Percentiles rank a stretch among this genome's conserved stretches.
These are phyloP conservation scores for Schizothecium vesticola DNA, from an alignment of 495 filamentous ascomycete genomes.

Conservation along the genomic window DNA sequence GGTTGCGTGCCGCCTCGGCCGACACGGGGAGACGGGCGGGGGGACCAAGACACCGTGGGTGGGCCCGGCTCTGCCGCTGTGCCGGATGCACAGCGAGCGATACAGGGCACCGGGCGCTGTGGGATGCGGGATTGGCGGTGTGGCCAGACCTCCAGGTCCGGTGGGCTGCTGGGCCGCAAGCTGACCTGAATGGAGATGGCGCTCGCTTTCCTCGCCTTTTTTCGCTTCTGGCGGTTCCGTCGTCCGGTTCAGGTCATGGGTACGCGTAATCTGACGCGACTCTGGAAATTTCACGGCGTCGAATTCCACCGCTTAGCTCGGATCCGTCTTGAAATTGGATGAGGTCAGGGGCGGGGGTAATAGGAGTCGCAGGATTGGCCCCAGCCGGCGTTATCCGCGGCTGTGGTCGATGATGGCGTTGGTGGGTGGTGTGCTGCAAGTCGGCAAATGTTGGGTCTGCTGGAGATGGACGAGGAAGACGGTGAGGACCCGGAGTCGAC, in stretches of 20 bases:
- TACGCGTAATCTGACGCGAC: background rate
- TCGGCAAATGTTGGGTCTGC: background rate
- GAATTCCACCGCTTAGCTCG: slow-evolving; percentile 2
- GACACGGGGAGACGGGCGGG: background rate
- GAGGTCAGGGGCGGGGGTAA: background rate
- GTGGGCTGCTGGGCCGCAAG: background rate
- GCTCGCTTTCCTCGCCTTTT: background rate
- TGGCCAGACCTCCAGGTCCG: no score
- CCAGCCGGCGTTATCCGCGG: background rate
- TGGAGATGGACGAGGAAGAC: background rate
- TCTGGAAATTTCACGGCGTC: background rate
- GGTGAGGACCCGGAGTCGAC: background rate
- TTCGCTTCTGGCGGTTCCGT: slow-evolving; percentile 3
- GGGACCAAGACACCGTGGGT: background rate
- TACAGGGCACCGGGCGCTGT: background rate
- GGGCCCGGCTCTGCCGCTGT: slow-evolving; percentile 11
- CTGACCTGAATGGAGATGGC: background rate
- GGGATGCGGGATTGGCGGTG: background rate
- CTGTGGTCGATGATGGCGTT: background rate
- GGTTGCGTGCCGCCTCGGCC: background rate
- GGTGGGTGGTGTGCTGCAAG: background rate
- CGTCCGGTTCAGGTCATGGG: background rate
- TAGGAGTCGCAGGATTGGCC: background rate
- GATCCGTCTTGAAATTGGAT: background rate
- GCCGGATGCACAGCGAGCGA: background rate